Evolutionary conservation across 345 rosid species (phyloP).

Genomic region (Microthlaspi erraticum): DNA sequence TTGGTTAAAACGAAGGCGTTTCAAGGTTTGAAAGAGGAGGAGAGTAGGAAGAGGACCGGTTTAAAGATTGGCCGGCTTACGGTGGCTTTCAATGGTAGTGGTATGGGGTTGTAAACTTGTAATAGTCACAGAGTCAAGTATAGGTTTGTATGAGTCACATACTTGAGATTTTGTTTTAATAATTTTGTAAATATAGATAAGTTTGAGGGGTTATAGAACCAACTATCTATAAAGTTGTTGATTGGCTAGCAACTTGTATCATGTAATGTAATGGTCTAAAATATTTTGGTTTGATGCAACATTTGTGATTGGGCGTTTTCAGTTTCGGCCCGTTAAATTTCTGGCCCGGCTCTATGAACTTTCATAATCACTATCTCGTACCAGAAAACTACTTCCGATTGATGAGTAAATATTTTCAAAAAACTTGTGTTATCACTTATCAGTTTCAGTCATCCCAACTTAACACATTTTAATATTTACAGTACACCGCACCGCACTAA

Average conservation of each 20-base stretch:
- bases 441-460: neutral
- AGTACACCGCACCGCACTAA: neutral
- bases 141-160: neutral
- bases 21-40: conserved; percentile 9
- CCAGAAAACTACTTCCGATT: neutral
- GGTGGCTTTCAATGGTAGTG: conserved; percentile 31
- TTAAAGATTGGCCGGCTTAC: conserved; percentile 39
- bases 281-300: too few species aligned
- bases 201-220: conserved; percentile 13
- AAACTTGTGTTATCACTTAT: too few species aligned
- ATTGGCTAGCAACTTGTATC: conserved; percentile 20
- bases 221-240: conserved; percentile 17
- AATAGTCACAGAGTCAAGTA: neutral
- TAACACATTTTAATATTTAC: neutral
- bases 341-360: neutral
- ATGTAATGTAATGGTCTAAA: too few species aligned
- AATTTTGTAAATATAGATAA: conserved; percentile 21
- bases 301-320: neutral
- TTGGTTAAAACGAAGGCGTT: neutral
- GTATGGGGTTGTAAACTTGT: neutral
- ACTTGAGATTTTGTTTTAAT: neutral
- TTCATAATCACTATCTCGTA: neutral
- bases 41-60: conserved; percentile 16
- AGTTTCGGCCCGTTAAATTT: conserved; percentile 9
- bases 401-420: too few species aligned